phyloP scores from a whole-genome alignment of 345 rosid genomes.

The Euphorbia pulcherrima region DNA sequence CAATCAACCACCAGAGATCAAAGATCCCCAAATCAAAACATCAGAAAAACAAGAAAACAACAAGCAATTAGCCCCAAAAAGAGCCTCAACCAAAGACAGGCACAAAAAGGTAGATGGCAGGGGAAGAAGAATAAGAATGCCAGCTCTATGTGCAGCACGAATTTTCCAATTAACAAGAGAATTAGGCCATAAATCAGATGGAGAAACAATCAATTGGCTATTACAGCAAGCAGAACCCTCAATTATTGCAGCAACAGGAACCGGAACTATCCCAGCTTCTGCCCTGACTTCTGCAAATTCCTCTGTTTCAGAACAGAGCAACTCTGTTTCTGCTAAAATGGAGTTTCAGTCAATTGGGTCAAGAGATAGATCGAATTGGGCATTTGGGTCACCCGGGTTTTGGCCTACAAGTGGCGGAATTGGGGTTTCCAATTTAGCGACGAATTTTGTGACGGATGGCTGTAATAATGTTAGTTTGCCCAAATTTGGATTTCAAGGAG shows the following conservation, averaged over 20 bases:
- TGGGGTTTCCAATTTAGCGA: constrained; percentile 26
- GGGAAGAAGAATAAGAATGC: constrained; percentile 95
- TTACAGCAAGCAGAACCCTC: constrained; percentile 93
- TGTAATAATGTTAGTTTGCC: constrained; percentile 9
- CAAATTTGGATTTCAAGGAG: constrained; percentile 23
- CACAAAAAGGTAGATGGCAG: constrained; percentile 96
- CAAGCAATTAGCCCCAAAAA: constrained; percentile 63
- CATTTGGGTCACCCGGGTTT: constrained; percentile 40
- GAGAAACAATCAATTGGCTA: constrained; percentile 94
- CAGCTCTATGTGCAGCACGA: constrained; percentile 92
- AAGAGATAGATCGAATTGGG: constrained; percentile 57
- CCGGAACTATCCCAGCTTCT: constrained; percentile 88
- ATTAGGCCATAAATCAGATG: constrained; percentile 95
- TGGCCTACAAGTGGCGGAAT: constrained; percentile 45
- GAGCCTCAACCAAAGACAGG: constrained; percentile 88
- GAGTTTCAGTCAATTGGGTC: constrained; percentile 26
- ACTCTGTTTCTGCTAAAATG: constrained; percentile 21
- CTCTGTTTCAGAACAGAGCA: constrained; percentile 39
- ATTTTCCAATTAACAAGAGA: constrained; percentile 92
- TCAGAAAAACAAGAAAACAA: constrained; percentile 54
- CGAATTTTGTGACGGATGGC: constrained; percentile 15
- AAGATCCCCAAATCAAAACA: constrained; percentile 64
- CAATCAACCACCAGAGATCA: constrained; percentile 45
- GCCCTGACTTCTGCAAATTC: constrained; percentile 68
- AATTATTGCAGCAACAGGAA: constrained; percentile 83